Evolutionary conservation across 768 basidiomycete species (phyloP), one percentile per base, ranked within the genome.

Genomic region (Boletellus ananas): DNA sequence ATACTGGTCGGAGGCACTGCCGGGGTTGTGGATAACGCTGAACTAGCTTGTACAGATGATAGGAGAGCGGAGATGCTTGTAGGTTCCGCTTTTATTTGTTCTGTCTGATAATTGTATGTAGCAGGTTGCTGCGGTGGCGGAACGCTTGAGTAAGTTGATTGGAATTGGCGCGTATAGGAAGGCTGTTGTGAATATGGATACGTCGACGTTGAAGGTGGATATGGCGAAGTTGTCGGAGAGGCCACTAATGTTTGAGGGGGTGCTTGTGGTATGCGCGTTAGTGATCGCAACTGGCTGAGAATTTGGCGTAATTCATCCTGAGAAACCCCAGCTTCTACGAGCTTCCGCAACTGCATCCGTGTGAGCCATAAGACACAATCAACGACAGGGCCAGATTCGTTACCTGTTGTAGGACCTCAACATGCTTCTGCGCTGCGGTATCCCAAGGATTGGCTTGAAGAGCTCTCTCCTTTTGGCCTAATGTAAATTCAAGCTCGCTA

Each of bases 361-460:
- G 10, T 34, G 53, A 49, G 34, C 42, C 51, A 20, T 54, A 46
- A 52, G 37, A 18, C 31, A 43, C 47, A 20, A 12, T 49, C 17
- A 6, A 47, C 11, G 21, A 41, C 1, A 25, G 20, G 23, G 23
- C 6, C 23, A 25, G 51, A 38, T 16, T 2, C 64, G 85, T 40
- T 62, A 92, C 93, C 77, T 94, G 90, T 50, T 85, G 80, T 27
- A 98, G 72, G 27, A 94, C 81, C 45, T 74, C 76, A 9, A 96
- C 77, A 54, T 97, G 92, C 47, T 78, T 82, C 51, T 81, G 79
- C 1, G 86, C 74, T 10, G 73, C 65, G 14, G 72, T 60, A 61
- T 98, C 92, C 63, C 84, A 86, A 0, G 85, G 87, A 55, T 90
- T 90, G 1, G 72, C 55, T 58, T 87, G 87, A 2, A 89, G 56